phyloP scores from a whole-genome alignment of 148 eudicot species.

The Hydrangea macrophylla region DNA sequence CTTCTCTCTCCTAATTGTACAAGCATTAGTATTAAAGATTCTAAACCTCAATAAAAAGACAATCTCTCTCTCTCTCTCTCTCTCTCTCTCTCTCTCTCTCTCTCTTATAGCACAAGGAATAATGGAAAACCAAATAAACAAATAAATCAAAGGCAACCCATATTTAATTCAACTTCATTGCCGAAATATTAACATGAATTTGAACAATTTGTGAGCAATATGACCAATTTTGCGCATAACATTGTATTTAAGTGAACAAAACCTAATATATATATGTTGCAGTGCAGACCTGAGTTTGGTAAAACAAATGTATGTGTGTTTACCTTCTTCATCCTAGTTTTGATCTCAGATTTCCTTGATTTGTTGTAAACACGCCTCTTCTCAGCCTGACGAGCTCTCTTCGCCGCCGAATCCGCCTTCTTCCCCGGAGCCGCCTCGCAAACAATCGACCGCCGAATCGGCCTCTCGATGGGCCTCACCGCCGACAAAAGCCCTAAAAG shows the following conservation, averaged over 20 bases:
- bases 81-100: too few relatives aligned
- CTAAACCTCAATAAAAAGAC: too few relatives aligned
- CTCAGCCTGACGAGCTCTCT: conserved; percentile 85
- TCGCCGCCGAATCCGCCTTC: conserved; percentile 78
- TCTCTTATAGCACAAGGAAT: too few relatives aligned
- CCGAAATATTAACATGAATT: neutral
- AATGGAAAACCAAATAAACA: neutral
- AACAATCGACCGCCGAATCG: conserved; percentile 39
- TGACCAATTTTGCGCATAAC: neutral
- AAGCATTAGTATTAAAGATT: too few relatives aligned
- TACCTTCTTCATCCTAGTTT: conserved; percentile 92
- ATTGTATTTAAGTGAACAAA: neutral
- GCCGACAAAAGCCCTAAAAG: conserved; percentile 44
- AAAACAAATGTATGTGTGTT: too few relatives aligned
- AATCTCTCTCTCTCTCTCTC: too few relatives aligned
- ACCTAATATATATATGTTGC: neutral
- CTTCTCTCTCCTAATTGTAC: too few relatives aligned
- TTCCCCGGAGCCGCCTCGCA: conserved; percentile 62
- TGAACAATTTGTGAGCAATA: neutral
- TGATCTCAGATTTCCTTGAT: conserved; percentile 79
- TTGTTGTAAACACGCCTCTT: conserved; percentile 77
- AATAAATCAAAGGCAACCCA: neutral
- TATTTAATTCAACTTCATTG: neutral
- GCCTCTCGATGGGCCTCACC: conserved; percentile 31
- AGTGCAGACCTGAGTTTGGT: too few relatives aligned